phyloP scores from a whole-genome alignment of 2,329 filamentous ascomycete genomes.

The Alternaria solani region DNA sequence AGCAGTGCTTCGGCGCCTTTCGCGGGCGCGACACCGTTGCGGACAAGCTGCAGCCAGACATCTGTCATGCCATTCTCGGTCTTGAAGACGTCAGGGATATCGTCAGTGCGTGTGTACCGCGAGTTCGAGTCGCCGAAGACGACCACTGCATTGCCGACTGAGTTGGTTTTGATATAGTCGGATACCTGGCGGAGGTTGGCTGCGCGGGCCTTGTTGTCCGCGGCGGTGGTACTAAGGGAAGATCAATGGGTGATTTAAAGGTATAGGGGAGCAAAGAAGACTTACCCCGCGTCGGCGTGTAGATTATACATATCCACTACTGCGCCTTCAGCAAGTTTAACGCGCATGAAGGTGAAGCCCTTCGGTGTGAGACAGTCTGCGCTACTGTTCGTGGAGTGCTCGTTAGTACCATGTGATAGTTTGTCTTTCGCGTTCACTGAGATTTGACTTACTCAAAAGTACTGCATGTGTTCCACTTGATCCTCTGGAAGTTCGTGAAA shows the following conservation, averaged over 20 bases:
- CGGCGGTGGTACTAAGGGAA: constrained; percentile 53
- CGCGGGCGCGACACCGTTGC: constrained; percentile 28
- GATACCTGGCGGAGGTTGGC: constrained; percentile 68
- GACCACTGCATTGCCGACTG: constrained; percentile 67
- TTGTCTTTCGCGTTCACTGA: not conserved
- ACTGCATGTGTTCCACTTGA: constrained; percentile 68
- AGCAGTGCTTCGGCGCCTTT: constrained; percentile 44
- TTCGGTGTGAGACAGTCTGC: constrained; percentile 73
- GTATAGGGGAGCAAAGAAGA: not conserved
- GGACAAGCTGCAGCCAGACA: constrained; percentile 65
- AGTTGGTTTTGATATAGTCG: constrained; percentile 64
- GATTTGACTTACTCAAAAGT: constrained; percentile 41
- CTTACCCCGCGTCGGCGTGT: constrained; percentile 69
- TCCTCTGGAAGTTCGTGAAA: constrained; percentile 64
- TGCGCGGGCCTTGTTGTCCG: constrained; percentile 64
- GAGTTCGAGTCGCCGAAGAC: constrained; percentile 72
- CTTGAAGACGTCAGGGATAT: constrained; percentile 62
- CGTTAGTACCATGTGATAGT: not conserved
- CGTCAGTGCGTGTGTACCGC: constrained; percentile 66
- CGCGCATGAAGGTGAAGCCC: constrained; percentile 73
- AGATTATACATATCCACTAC: constrained; percentile 72
- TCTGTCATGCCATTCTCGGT: constrained; percentile 64
- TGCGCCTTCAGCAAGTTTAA: constrained; percentile 60
- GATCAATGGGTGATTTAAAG: not conserved
- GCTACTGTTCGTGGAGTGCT: constrained; percentile 47